phyloP scores from a whole-genome alignment of 2,329 filamentous ascomycete genomes.

The Rutstroemia sp. region DNA sequence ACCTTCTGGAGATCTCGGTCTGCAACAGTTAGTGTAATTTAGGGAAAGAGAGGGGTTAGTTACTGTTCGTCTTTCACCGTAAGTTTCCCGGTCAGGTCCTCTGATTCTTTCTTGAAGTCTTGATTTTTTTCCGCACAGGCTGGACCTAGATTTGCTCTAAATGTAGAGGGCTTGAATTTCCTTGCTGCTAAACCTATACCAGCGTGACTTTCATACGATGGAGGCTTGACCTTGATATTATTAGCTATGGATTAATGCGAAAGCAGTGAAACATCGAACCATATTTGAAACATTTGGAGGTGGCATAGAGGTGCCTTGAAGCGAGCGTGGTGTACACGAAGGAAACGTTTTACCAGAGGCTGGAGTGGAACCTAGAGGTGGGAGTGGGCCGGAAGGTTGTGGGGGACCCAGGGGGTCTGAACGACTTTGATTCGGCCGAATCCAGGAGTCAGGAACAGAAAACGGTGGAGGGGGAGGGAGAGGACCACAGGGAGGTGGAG shows the following conservation, averaged over 20 bases:
- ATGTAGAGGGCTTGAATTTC: too few relatives aligned
- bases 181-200: too few relatives aligned
- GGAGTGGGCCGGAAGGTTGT: too few relatives aligned
- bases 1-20: constrained; percentile 11
- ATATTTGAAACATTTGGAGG: too few relatives aligned
- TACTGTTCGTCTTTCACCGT: not conserved
- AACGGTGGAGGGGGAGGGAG: not conserved
- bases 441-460: too few relatives aligned
- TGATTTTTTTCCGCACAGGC: not conserved
- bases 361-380: too few relatives aligned
- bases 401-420: too few relatives aligned
- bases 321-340: too few relatives aligned
- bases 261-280: not conserved
- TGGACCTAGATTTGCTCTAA: not conserved
- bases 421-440: too few relatives aligned
- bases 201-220: constrained; percentile 8
- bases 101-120: not conserved
- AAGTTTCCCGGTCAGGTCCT: not conserved
- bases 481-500: not conserved
- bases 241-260: not conserved
- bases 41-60: not conserved
- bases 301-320: too few relatives aligned
- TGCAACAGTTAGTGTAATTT: constrained; percentile 11
- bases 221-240: constrained; percentile 5
- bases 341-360: too few relatives aligned